A percentile compares a stretch with the other conserved stretches of the same genome.
Evolutionary conservation across 2,329 filamentous ascomycete species (phyloP).

Genomic region (Aschersonia sp.): DNA sequence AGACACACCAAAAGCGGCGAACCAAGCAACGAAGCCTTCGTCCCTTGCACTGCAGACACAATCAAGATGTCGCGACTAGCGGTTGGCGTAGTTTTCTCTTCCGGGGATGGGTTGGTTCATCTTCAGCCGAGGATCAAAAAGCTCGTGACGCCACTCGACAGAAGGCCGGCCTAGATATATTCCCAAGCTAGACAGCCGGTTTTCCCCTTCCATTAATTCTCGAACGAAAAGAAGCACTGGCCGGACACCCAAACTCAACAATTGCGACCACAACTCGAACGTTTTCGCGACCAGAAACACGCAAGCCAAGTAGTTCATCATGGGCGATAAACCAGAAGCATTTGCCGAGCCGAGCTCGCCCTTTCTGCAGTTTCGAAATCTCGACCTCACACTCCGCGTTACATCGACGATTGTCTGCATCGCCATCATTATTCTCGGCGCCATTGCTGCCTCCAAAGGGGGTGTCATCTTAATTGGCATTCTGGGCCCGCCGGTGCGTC

Average conservation of each 20-base stretch:
- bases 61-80: background rate
- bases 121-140: background rate
- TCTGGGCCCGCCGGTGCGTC: slow-evolving; percentile 4
- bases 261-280: too few relatives aligned
- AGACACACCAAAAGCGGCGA: background rate
- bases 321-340: background rate
- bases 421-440: slow-evolving; percentile 1
- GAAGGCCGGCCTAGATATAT: background rate
- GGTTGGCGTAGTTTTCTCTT: background rate
- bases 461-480: slow-evolving; percentile 3
- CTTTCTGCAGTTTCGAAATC: background rate
- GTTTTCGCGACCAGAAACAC: too few relatives aligned
- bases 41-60: background rate
- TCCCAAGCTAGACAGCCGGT: too few relatives aligned
- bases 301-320: background rate
- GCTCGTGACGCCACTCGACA: background rate
- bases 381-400: slow-evolving; percentile 1
- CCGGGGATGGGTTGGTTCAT: background rate
- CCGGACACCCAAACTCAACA: too few relatives aligned
- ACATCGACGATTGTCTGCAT: background rate
- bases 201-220: too few relatives aligned
- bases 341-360: background rate
- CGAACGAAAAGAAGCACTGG: too few relatives aligned
- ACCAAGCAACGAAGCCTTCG: too few relatives aligned
- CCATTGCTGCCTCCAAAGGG: background rate